Evolutionary conservation across 139 green algal species (phyloP).

Genomic region (Chlamydomonas asymmetrica): DNA sequence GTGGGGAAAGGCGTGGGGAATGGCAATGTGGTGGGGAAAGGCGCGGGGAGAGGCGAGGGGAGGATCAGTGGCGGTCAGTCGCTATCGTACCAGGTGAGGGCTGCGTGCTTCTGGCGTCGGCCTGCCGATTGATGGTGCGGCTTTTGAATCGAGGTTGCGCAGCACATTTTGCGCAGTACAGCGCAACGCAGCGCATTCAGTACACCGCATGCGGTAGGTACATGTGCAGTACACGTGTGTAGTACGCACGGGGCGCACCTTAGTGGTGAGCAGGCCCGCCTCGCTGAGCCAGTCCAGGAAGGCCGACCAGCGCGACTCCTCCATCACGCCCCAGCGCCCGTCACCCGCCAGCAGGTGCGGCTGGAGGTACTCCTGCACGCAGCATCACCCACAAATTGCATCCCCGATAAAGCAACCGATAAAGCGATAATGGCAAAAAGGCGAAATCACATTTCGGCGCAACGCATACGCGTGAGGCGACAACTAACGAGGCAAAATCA

Average conservation of each 20-base stretch:
- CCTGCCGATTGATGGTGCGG: too few species aligned
- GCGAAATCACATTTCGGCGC: too few species aligned
- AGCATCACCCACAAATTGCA: not conserved
- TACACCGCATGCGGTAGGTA: not conserved
- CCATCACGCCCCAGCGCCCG: constrained; percentile 40
- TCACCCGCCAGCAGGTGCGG: constrained; percentile 19
- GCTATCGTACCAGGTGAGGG: too few species aligned
- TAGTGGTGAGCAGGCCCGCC: constrained; percentile 63
- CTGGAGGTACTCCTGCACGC: constrained; percentile 25
- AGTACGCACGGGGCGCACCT: constrained; percentile 24
- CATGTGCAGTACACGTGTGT: not conserved
- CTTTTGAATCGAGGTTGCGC: too few species aligned
- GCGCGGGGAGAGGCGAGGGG: too few species aligned
- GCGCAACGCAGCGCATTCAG: not conserved
- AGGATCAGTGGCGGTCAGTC: too few species aligned
- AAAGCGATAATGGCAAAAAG: too few species aligned
- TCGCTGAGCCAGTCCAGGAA: constrained; percentile 79
- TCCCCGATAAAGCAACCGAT: not conserved
- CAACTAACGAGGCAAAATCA: too few species aligned
- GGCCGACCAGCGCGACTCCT: constrained; percentile 44
- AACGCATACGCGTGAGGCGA: too few species aligned
- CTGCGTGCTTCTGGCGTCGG: too few species aligned
- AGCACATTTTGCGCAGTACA: constrained; percentile 24
- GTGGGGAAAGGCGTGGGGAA: too few species aligned
- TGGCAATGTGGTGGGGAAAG: too few species aligned